These are phyloP conservation scores for Physcomitrium patens DNA, from an alignment of 225 moss, liverwort and hornwort species.

Conservation along the genomic window DNA sequence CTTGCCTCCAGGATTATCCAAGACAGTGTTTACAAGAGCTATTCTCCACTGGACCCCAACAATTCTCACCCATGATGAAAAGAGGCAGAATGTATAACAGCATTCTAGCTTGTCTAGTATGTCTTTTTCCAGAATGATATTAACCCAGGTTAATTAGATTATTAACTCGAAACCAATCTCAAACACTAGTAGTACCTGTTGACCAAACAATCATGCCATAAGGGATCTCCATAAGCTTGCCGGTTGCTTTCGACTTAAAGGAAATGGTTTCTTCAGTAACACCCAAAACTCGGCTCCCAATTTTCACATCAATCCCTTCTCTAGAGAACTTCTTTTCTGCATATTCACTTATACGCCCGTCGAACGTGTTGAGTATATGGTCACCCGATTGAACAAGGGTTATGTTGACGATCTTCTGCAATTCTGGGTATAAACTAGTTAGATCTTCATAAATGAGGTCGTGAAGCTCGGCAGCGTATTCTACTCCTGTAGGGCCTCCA, in stretches of 20 bases:
- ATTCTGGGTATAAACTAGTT: conserved; percentile 60
- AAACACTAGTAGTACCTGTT: conserved; percentile 57
- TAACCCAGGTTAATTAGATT: conserved; percentile 10
- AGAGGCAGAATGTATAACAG: too few species aligned
- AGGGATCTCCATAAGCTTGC: conserved; percentile 66
- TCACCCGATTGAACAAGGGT: conserved; percentile 89
- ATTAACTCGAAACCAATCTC: conserved; percentile 1
- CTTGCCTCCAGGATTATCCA: conserved; percentile 12
- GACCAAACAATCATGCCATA: conserved; percentile 99
- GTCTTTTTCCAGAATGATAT: too few species aligned
- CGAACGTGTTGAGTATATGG: conserved; percentile 98
- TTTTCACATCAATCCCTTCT: conserved; percentile 77
- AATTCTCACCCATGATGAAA: conserved; percentile 1
- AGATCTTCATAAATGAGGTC: conserved; percentile 95
- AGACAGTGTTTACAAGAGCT: neutral
- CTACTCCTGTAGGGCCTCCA: conserved; percentile 95
- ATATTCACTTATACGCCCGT: conserved; percentile 84
- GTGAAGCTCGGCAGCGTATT: conserved; percentile 97
- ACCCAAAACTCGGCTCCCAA: conserved; percentile 79
- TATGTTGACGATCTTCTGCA: conserved; percentile 56
- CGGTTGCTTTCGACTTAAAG: conserved; percentile 69
- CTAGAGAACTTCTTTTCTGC: conserved; percentile 91
- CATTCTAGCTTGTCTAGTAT: too few species aligned
- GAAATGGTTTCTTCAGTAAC: conserved; percentile 69
- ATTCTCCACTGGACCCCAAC: neutral